phyloP scores from a whole-genome alignment of 352 stramenopile species.

The Phytophthora sp. region DNA sequence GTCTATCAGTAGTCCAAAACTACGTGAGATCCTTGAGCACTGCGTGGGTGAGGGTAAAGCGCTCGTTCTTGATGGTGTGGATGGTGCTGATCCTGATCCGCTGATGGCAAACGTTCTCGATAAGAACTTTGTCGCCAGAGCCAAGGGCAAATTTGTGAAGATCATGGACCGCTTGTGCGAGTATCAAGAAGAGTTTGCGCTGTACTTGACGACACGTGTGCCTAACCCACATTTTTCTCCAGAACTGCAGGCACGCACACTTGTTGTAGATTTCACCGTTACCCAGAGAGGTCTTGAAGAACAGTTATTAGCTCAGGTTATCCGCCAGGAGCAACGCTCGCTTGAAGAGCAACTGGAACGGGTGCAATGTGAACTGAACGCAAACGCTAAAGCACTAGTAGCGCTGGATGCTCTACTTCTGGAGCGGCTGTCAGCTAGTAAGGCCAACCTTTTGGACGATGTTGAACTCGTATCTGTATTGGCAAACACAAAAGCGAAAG shows the following conservation, averaged over 20 bases:
- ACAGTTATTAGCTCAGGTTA: slow-evolving; percentile 91
- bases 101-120: slow-evolving; percentile 70
- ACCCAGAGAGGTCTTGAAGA: slow-evolving; percentile 92
- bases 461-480: slow-evolving; percentile 88
- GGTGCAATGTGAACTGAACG: slow-evolving; percentile 84
- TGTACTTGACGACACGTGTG: slow-evolving; percentile 75
- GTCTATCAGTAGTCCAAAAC: slow-evolving; percentile 63
- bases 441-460: slow-evolving; percentile 88
- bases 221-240: slow-evolving; percentile 75
- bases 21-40: slow-evolving; percentile 88
- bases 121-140: slow-evolving; percentile 64
- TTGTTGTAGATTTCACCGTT: slow-evolving; percentile 92
- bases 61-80: slow-evolving; percentile 83
- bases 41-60: slow-evolving; percentile 89
- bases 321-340: slow-evolving; percentile 90
- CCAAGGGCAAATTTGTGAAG: slow-evolving; percentile 71
- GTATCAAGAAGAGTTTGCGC: slow-evolving; percentile 64
- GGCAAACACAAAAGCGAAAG: slow-evolving; percentile 90
- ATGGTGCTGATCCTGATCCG: slow-evolving; percentile 58
- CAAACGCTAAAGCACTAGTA: slow-evolving; percentile 89
- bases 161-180: slow-evolving; percentile 75
- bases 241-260: slow-evolving; percentile 67
- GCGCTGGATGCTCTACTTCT: slow-evolving; percentile 86
- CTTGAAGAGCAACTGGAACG: slow-evolving; percentile 91
- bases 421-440: slow-evolving; percentile 85